Base-by-base conservation (phyloP, 2,329 filamentous ascomycete genomes). In the Diaporthe destruens region DNA sequence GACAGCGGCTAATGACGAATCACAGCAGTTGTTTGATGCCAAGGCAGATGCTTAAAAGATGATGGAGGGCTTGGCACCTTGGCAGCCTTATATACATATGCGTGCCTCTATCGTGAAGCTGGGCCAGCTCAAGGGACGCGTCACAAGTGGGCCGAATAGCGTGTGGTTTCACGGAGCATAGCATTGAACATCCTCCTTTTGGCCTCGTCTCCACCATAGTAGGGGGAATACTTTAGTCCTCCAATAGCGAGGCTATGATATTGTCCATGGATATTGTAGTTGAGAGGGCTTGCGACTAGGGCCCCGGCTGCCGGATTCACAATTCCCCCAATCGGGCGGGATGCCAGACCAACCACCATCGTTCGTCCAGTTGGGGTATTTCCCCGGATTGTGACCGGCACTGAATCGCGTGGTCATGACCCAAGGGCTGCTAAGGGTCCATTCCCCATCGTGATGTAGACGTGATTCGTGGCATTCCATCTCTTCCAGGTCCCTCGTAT, bases 51-150 rank as follows among this genome's bases (percentile, higher is more conserved):
- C 3, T 44, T 9, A 0, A 53, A 11, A 61, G 34, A 61, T 54
- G 12, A n/a, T 61, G 7, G n/a, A 7, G 32, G 51, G 47, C 65
- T 68, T 36, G 68, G 44, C 55, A 42, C 6, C 68, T 70, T 70
- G 68, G 68, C 44, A 61, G 68, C 44, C 55, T 61, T 70, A 70
- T 70, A 57, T 70, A 70, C 6, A 32, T 23, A 8, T 20, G 44
- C n/a, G 16, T 16, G 61, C 3, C 44, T 54, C 55, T 47, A 69
- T 34, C 32, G 47, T 42, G 14, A 61, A 16, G 12, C 6, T 20
- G 16, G 1, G 12, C 8, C 18, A 18, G 18, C 18, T 16, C 20
- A 3, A 39, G 39, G 39, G 20, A 49, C 55, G 68, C 55, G 47
- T 53, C 42, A 51, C 18, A 6, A 5, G 42, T 36, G 55, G n/a